Base-by-base conservation (phyloP, 2,329 filamentous ascomycete species). In the Grosmannia clavigera region DNA sequence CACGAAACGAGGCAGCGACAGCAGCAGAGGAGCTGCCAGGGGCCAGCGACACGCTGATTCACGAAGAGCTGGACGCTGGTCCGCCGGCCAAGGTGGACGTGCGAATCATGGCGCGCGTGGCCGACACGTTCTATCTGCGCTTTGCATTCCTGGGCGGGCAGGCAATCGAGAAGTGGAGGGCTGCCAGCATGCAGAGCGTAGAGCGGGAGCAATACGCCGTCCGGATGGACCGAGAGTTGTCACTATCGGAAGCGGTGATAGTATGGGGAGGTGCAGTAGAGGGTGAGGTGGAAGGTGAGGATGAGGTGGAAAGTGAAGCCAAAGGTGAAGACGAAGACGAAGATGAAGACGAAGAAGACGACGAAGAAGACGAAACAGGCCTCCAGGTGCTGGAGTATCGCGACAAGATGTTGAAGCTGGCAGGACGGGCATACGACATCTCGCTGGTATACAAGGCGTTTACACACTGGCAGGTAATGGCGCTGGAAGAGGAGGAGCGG, bases 391-490 rank as follows among this genome's bases (percentile, higher is more conserved):
- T 68, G 11, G 40, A 50, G 16, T 40, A 63, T 40, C 60, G 64
- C 64, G 73, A 74, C 22, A 76, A 77, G 56, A 72, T 85, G 19
- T 82, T 85, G 68, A 75, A 72, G 57, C 80, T 83, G 54, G 86
- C 86, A 35, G 76, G 74, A 1, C 79, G 81, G 65, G 85, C 85
- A 54, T 81, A 87, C 61, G 79, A 87, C 67, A 72, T 87, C 12
- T 86, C 83, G 65, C 75, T 90, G 7, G 70, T 86, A 61, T 81
- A 78, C 3, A 85, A 83, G 68, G 79, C 81, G 2, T 84, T 89
- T 60, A 80, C 77, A 1, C 83, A 87, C 64, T 95, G 90, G 90
- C 80, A 81, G 12, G 79, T 81, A 59, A 76, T 80, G 57, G 80
- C 87, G 12, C 79, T 78, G 6, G 83, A 88, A 16, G 82, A 89